These are phyloP conservation scores for Proliferodiscus dingleyae DNA, from an alignment of 2,329 filamentous ascomycete genomes.

Conservation along the genomic window DNA sequence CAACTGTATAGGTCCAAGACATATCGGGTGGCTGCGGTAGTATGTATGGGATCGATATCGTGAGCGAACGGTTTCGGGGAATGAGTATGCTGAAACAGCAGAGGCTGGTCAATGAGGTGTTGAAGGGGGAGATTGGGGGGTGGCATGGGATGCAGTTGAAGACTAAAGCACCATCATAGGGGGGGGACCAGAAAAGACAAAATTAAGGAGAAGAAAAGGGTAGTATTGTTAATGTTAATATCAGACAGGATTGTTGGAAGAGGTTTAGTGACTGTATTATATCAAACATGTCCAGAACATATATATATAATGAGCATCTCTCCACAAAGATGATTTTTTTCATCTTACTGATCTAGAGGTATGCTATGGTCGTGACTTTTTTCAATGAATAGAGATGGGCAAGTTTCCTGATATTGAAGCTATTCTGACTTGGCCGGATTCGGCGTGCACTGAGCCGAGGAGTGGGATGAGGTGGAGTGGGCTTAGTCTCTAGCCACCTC, in stretches of 20 bases:
- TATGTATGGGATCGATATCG: constrained; percentile 82
- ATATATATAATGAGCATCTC: too few species aligned
- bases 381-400: neutral
- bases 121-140: constrained; percentile 69
- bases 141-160: constrained; percentile 83
- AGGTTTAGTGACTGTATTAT: too few species aligned
- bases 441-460: neutral
- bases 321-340: too few species aligned
- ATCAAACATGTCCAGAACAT: too few species aligned
- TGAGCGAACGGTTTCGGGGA: constrained; percentile 66
- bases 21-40: constrained; percentile 79
- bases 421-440: too few species aligned
- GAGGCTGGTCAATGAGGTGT: constrained; percentile 68
- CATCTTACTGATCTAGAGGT: too few species aligned
- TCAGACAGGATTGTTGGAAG: too few species aligned
- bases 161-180: constrained; percentile 47
- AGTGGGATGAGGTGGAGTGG: too few species aligned
- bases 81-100: constrained; percentile 75
- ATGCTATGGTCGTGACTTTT: too few species aligned
- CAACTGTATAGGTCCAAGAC: constrained; percentile 65
- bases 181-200: neutral
- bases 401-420: neutral
- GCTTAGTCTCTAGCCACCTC: too few species aligned
- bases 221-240: too few species aligned
- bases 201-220: neutral